A percentile compares a stretch with the other conserved stretches of the same genome.
phyloP scores from a whole-genome alignment of 2,329 filamentous ascomycete species.

The Ceratocystis eucalypticola region DNA sequence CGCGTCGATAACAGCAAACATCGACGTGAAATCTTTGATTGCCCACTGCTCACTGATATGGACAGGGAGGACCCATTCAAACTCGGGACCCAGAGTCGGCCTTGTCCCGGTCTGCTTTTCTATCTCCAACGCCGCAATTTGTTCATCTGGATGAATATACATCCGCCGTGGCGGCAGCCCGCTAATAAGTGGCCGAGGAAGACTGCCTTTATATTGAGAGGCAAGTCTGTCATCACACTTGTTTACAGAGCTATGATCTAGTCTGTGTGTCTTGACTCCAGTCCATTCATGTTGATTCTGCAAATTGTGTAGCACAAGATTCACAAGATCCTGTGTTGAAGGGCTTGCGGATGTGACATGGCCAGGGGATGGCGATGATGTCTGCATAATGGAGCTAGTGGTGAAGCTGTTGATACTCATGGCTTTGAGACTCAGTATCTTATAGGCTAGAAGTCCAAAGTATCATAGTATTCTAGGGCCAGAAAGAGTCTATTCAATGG shows the following conservation, averaged over 20 bases:
- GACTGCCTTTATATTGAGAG: conserved; percentile 3
- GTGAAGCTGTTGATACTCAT: neutral
- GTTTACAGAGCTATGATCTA: conserved; percentile 20
- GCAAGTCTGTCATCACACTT: conserved; percentile 10
- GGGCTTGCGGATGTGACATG: conserved; percentile 10
- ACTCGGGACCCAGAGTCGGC: conserved; percentile 39
- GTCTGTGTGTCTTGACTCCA: conserved; percentile 40
- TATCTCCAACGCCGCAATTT: conserved; percentile 55
- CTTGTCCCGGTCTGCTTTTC: conserved; percentile 36
- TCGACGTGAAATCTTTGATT: conserved; percentile 47
- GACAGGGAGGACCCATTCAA: conserved; percentile 66
- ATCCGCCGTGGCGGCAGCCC: conserved; percentile 60
- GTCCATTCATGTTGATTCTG: conserved; percentile 65
- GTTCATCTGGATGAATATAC: conserved; percentile 72
- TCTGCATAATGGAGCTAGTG: conserved; percentile 6
- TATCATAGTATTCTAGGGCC: neutral
- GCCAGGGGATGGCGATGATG: neutral
- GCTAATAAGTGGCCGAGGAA: conserved; percentile 47
- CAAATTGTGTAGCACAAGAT: conserved; percentile 54
- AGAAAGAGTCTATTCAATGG: no score
- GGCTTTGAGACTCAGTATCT: neutral
- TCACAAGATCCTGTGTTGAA: conserved; percentile 23
- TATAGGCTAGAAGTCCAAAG: neutral
- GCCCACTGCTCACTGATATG: conserved; percentile 62
- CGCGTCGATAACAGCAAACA: conserved; percentile 51